Evolutionary conservation across 176 grass and related monocot genomes (phyloP).

Genomic region (Oryza nivara): DNA sequence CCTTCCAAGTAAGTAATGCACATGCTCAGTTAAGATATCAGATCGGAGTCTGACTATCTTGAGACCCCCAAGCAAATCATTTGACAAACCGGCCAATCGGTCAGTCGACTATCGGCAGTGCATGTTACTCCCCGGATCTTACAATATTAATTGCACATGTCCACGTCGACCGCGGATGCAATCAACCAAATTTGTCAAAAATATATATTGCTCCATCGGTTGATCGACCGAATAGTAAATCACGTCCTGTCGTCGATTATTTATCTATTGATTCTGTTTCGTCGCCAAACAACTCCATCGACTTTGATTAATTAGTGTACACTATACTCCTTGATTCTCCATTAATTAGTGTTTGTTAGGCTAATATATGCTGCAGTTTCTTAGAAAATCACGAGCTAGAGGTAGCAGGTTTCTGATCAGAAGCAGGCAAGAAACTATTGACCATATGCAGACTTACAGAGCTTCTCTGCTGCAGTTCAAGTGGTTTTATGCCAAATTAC

Average conservation of each 20-base stretch:
- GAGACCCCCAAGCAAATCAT: not conserved
- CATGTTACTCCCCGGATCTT: constrained; percentile 35
- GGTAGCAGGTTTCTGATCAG: not conserved
- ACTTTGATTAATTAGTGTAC: not conserved
- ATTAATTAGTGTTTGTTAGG: not conserved
- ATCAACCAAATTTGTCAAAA: not conserved
- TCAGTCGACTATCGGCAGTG: not conserved
- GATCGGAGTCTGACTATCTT: constrained; percentile 18
- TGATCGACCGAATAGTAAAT: not conserved
- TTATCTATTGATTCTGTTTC: not conserved
- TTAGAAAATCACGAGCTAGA: constrained; percentile 18
- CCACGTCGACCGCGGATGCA: not conserved
- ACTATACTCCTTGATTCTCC: constrained; percentile 9
- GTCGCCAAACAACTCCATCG: constrained; percentile 23
- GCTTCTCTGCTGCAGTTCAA: not conserved
- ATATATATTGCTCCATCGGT: not conserved
- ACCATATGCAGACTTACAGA: not conserved
- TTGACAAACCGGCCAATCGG: not conserved
- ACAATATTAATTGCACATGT: constrained; percentile 32
- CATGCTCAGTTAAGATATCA: constrained; percentile 17
- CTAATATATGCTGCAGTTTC: constrained; percentile 24
- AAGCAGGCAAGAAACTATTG: not conserved
- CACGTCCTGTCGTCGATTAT: not conserved
- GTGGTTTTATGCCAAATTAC: not conserved
- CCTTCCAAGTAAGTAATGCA: constrained; percentile 41